Evolutionary conservation across 2,329 filamentous ascomycete species (phyloP).

Genomic region (Cytospora paraplurivora): DNA sequence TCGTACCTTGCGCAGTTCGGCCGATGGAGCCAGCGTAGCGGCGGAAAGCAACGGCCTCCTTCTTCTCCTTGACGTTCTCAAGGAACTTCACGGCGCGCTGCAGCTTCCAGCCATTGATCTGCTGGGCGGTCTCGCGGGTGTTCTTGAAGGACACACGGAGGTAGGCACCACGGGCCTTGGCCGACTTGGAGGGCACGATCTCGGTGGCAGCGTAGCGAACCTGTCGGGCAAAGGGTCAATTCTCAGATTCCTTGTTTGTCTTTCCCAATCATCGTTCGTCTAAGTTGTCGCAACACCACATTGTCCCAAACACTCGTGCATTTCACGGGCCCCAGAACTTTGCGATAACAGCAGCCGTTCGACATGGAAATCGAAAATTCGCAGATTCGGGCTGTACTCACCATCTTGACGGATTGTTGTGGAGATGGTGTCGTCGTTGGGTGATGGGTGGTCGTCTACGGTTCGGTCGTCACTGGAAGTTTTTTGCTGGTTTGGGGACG

Average conservation of each 20-base stretch:
- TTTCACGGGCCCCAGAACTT: conserved; percentile 16
- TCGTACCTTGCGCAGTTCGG: conserved; percentile 96
- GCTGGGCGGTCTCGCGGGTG: conserved; percentile 98
- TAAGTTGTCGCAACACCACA: conserved; percentile 11
- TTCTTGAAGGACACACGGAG: conserved; percentile 99
- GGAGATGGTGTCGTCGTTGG: conserved; percentile 28
- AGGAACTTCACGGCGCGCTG: conserved; percentile 94
- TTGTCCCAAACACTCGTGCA: conserved; percentile 4
- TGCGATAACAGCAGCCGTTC: conserved; percentile 3
- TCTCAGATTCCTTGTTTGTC: conserved; percentile 18
- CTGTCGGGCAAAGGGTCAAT: conserved; percentile 47
- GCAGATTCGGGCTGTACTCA: conserved; percentile 26
- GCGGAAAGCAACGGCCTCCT: conserved; percentile 97
- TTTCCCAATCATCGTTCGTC: conserved; percentile 6
- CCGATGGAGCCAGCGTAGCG: conserved; percentile 95
- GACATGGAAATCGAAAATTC: conserved; percentile 17
- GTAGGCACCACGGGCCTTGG: conserved; percentile 97
- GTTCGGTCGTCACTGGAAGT: conserved; percentile 19
- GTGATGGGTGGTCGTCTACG: conserved; percentile 20
- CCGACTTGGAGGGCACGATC: conserved; percentile 88
- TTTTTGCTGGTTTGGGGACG: conserved; percentile 26
- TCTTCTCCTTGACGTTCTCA: conserved; percentile 96
- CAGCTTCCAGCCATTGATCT: conserved; percentile 99
- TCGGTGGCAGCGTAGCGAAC: conserved; percentile 95
- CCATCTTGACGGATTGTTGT: conserved; percentile 30